Percentiles rank a stretch among this genome's conserved stretches.
Evolutionary conservation across 345 rosid species (phyloP).

Genomic region (Aquilaria sinensis): DNA sequence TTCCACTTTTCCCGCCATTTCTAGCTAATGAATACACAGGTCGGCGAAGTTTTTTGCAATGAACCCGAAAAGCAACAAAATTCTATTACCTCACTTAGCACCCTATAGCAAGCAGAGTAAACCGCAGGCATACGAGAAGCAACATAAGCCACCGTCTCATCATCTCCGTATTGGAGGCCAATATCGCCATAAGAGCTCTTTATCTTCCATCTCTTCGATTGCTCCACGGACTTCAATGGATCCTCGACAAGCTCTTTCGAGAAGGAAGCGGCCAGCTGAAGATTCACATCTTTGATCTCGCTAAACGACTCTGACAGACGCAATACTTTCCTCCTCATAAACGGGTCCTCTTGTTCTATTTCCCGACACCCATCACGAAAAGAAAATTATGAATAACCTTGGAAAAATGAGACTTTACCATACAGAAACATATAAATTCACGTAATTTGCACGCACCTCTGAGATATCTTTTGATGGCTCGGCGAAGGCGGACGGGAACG

Average conservation of each 20-base stretch:
- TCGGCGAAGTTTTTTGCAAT: not conserved
- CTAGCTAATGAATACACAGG: too few relatives aligned
- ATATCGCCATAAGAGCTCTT: constrained; percentile 80
- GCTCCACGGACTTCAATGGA: constrained; percentile 72
- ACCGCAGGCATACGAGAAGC: constrained; percentile 99
- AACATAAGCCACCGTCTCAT: constrained; percentile 80
- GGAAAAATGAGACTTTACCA: not conserved
- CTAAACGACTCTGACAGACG: constrained; percentile 62
- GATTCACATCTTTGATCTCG: constrained; percentile 57
- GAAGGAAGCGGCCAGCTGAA: constrained; percentile 41
- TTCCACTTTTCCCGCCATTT: too few relatives aligned
- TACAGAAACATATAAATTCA: not conserved
- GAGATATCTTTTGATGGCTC: constrained; percentile 78
- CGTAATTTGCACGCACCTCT: constrained; percentile 29
- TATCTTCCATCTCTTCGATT: constrained; percentile 80
- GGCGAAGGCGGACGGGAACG: constrained; percentile 78
- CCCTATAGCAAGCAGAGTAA: constrained; percentile 77
- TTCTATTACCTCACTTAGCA: constrained; percentile 57
- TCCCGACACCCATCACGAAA: not conserved
- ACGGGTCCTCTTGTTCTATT: constrained; percentile 75
- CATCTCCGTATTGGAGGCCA: constrained; percentile 67
- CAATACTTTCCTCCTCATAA: constrained; percentile 74
- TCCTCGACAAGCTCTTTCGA: constrained; percentile 69
- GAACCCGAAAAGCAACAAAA: not conserved
- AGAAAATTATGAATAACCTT: not conserved